Evolutionary conservation across 352 stramenopile genomes (phyloP).

Genomic region (Pythium rhizo-oryzae): DNA sequence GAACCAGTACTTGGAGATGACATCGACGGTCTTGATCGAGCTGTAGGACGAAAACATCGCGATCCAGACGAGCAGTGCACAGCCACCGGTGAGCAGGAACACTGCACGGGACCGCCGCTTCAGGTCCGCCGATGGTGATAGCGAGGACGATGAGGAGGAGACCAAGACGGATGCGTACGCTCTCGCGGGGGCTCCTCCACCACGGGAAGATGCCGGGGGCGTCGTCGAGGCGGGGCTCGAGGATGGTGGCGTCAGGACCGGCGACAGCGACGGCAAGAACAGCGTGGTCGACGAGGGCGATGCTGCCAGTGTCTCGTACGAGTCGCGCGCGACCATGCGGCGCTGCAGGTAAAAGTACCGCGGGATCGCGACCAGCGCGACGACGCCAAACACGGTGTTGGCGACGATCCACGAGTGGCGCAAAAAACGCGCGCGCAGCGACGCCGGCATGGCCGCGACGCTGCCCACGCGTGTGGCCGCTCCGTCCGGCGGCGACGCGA

Average conservation of each 20-base stretch:
- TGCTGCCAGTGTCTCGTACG: conserved; percentile 44
- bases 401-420: conserved; percentile 70
- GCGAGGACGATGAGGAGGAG: conserved; percentile 14
- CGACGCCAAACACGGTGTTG: conserved; percentile 79
- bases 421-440: conserved; percentile 24
- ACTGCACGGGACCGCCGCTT: conserved; percentile 30
- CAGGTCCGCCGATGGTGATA: neutral
- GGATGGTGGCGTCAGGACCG: conserved; percentile 1
- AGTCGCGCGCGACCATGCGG: conserved; percentile 42
- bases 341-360: conserved; percentile 71
- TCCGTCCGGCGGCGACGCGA: conserved; percentile 48
- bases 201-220: conserved; percentile 9
- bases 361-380: conserved; percentile 64
- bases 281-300: conserved; percentile 15
- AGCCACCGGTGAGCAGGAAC: conserved; percentile 46
- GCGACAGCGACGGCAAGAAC: conserved; percentile 17
- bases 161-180: conserved; percentile 22
- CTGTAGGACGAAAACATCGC: conserved; percentile 77
- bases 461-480: conserved; percentile 9
- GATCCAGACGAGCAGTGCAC: conserved; percentile 52
- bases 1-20: conserved; percentile 57
- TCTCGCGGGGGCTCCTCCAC: neutral
- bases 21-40: conserved; percentile 32
- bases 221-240: conserved; percentile 2
- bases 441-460: conserved; percentile 8